Evolutionary conservation across 441 rosid genomes (phyloP).

Genomic region (Croton laevigatus): DNA sequence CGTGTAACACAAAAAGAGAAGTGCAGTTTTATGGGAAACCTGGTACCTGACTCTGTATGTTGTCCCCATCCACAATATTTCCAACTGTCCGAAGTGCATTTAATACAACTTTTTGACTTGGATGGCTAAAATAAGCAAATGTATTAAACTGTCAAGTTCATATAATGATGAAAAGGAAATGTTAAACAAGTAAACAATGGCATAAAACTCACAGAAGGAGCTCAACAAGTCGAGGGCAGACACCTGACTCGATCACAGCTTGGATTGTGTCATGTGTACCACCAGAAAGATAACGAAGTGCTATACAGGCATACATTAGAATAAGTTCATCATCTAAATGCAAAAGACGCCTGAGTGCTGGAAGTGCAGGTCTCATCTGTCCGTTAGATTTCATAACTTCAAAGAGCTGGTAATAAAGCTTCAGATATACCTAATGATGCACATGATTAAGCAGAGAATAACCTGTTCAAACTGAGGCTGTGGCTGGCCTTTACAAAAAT

Average conservation of each 20-base stretch:
- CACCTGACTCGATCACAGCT: slow-evolving; percentile 63
- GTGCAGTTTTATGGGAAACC: background rate
- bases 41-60: slow-evolving; percentile 60
- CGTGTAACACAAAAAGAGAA: background rate
- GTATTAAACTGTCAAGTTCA: background rate
- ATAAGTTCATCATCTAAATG: slow-evolving; percentile 74
- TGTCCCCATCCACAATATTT: slow-evolving; percentile 76
- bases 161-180: background rate
- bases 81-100: slow-evolving; percentile 74
- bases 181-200: background rate
- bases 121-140: slow-evolving; percentile 44
- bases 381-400: background rate
- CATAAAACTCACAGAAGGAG: slow-evolving; percentile 50
- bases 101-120: too few species aligned
- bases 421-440: background rate
- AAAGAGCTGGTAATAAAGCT: background rate
- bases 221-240: slow-evolving; percentile 59
- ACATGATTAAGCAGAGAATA: background rate
- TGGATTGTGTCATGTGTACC: slow-evolving; percentile 82
- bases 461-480: slow-evolving; percentile 77
- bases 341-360: slow-evolving; percentile 56
- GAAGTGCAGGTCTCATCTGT: slow-evolving; percentile 73
- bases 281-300: slow-evolving; percentile 76
- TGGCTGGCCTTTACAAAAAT: slow-evolving; percentile 81
- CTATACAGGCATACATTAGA: slow-evolving; percentile 78